phyloP scores from a whole-genome alignment of 2,329 filamentous ascomycete species.

The Trematosphaeria pertusa region DNA sequence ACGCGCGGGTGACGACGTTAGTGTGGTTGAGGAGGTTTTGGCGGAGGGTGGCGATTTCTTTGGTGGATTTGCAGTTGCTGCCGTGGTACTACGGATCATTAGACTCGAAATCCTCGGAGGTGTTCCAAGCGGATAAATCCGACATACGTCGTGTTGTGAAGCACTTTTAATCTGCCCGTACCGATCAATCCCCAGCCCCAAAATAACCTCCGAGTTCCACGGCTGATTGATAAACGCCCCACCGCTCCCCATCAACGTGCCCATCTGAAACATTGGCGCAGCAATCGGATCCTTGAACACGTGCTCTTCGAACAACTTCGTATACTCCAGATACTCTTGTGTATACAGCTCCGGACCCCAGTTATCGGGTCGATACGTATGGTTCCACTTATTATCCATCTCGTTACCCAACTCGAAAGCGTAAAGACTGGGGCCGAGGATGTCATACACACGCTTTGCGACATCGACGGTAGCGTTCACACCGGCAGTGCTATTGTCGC shows the following conservation, averaged over 20 bases:
- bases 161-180: too few relatives aligned
- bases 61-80: not conserved
- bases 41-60: not conserved
- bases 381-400: constrained; percentile 25
- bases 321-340: not conserved
- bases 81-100: not conserved
- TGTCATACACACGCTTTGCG: constrained; percentile 17
- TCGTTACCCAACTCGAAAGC: constrained; percentile 31
- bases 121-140: too few relatives aligned
- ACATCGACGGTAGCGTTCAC: constrained; percentile 17
- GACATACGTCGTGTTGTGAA: too few relatives aligned
- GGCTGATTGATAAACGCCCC: too few relatives aligned
- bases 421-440: constrained; percentile 18
- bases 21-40: constrained; percentile 69
- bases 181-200: too few relatives aligned
- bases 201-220: too few relatives aligned
- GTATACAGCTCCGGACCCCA: not conserved
- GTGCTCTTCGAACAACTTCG: not conserved
- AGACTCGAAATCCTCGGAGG: too few relatives aligned
- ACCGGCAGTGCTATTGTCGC: constrained; percentile 18
- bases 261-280: not conserved
- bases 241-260: not conserved
- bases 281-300: not conserved
- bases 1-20: constrained; percentile 47
- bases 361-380: constrained; percentile 6